Percentiles rank a stretch among this genome's conserved stretches.
These are phyloP conservation scores for Nymphaea colorata DNA, from an alignment of 164 flowering plant species.

Conservation along the genomic window DNA sequence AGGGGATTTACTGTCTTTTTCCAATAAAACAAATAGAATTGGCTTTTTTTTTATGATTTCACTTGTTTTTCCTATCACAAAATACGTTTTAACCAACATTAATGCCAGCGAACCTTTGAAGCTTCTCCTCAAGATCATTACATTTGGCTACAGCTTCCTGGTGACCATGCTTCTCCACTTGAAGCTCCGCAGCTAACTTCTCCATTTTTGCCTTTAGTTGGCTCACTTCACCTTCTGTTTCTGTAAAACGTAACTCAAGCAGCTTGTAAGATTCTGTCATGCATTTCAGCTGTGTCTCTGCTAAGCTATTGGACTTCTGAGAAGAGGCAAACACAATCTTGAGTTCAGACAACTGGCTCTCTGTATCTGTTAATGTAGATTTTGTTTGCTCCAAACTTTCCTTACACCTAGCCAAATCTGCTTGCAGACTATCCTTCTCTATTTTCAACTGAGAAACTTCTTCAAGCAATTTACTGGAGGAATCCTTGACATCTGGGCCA, in stretches of 20 bases:
- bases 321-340: slow-evolving; percentile 63
- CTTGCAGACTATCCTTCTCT: slow-evolving; percentile 47
- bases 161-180: slow-evolving; percentile 48
- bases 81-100: neutral
- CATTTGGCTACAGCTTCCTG: slow-evolving; percentile 48
- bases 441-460: slow-evolving; percentile 52
- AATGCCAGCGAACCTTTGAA: slow-evolving; percentile 47
- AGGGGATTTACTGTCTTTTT: neutral
- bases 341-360: slow-evolving; percentile 51
- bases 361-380: slow-evolving; percentile 55
- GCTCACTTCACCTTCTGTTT: slow-evolving; percentile 54
- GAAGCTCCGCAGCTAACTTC: slow-evolving; percentile 53
- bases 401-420: slow-evolving; percentile 43
- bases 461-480: slow-evolving; percentile 12
- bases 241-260: slow-evolving; percentile 66
- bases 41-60: neutral
- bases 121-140: slow-evolving; percentile 58
- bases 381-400: slow-evolving; percentile 50
- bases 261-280: slow-evolving; percentile 94
- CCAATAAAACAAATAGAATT: neutral
- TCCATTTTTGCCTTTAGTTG: slow-evolving; percentile 40
- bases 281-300: slow-evolving; percentile 97
- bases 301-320: slow-evolving; percentile 67
- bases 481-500: neutral
- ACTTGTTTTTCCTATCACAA: neutral